These are phyloP conservation scores for Gossypium gossypioides DNA, from an alignment of 441 rosid species.

Conservation along the genomic window DNA sequence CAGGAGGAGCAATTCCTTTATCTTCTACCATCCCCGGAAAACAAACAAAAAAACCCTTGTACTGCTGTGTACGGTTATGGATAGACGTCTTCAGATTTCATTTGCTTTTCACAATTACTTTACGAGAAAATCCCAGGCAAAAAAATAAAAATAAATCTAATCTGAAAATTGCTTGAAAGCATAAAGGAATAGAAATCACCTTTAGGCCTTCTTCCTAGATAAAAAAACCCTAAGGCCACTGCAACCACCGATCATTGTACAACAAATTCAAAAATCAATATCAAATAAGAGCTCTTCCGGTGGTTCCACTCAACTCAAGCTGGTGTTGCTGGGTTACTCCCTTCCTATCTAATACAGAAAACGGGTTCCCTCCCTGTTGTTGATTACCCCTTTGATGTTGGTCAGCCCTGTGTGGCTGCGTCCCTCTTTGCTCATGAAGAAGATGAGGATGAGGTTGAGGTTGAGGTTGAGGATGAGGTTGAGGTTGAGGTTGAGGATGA, in stretches of 20 bases:
- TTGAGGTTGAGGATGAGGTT: not conserved
- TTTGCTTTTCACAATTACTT: not conserved
- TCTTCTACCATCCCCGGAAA: too few species aligned
- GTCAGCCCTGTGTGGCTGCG: not conserved
- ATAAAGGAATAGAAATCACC: not conserved
- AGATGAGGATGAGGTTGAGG: not conserved
- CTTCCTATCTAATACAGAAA: slow-evolving; percentile 29
- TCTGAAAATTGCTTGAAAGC: not conserved
- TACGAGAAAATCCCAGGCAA: not conserved
- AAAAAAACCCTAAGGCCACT: not conserved
- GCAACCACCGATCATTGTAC: not conserved
- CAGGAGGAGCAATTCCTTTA: not conserved
- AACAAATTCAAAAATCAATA: not conserved
- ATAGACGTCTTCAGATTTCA: not conserved
- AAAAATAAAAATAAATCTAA: not conserved
- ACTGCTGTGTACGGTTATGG: not conserved
- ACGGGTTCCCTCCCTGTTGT: slow-evolving; percentile 29
- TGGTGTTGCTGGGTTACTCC: slow-evolving; percentile 14
- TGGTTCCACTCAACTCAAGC: slow-evolving; percentile 16
- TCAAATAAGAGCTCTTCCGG: not conserved
- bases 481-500: too few species aligned
- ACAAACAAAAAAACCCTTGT: not conserved
- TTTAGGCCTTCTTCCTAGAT: not conserved
- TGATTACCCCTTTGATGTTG: not conserved
- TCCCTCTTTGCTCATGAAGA: not conserved